phyloP scores from a whole-genome alignment of 148 eudicot species.

The Euryodendron excelsum region DNA sequence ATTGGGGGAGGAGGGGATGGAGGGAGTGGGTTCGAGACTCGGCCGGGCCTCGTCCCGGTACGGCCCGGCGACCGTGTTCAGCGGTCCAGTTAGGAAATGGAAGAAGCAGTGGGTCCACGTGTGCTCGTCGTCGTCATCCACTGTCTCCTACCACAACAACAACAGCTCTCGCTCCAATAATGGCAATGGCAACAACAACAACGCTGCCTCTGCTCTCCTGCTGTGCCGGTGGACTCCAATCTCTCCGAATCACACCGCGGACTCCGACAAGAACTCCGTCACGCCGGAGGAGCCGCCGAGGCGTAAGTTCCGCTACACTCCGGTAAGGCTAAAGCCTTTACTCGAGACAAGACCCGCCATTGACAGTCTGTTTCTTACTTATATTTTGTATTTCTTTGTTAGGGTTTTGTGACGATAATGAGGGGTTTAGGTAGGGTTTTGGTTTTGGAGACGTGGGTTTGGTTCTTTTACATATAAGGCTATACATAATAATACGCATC shows the following conservation, averaged over 20 bases:
- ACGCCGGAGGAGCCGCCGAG: conserved; percentile 27
- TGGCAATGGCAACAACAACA: conserved; percentile 12
- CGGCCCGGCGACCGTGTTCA: conserved; percentile 40
- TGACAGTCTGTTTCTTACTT: neutral
- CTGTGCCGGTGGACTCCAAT: conserved; percentile 78
- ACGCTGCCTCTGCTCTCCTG: conserved; percentile 26
- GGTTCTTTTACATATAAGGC: no score
- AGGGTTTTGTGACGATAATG: neutral
- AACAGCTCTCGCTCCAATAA: conserved; percentile 23
- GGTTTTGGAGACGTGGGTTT: neutral
- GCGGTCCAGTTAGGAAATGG: conserved; percentile 64
- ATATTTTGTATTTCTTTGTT: neutral
- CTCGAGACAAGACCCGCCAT: no score
- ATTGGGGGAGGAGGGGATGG: conserved; percentile 35
- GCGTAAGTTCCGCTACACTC: conserved; percentile 61
- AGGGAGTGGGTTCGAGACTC: conserved; percentile 56
- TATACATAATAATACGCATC: no score
- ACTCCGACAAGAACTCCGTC: conserved; percentile 11
- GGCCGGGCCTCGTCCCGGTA: conserved; percentile 61
- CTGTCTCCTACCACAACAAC: conserved; percentile 15
- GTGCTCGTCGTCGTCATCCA: conserved; percentile 27
- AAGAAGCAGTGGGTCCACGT: conserved; percentile 58
- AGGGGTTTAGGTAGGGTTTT: neutral
- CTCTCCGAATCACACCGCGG: conserved; percentile 16
- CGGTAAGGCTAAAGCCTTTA: conserved; percentile 31